A percentile compares a stretch with the other conserved stretches of the same genome.
Conservation (phyloP, 1,284 basidiomycete species). For the Sparassis latifolia region DNA sequence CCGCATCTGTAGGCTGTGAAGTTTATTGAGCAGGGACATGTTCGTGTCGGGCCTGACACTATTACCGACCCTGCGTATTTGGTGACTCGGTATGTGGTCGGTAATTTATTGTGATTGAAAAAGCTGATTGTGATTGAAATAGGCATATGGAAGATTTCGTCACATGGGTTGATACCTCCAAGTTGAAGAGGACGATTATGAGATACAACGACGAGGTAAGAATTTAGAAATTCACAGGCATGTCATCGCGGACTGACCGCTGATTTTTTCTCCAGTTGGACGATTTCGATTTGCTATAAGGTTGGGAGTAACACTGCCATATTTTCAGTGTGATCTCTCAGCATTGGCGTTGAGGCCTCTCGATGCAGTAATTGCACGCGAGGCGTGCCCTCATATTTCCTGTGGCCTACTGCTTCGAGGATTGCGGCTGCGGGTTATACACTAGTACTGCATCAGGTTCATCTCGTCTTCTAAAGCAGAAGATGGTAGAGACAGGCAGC, state of each 20-base stretch:
- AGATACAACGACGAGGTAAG: slow-evolving; percentile 93
- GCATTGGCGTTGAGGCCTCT: too few relatives aligned
- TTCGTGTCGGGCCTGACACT: slow-evolving; percentile 93
- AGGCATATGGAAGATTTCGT: slow-evolving; percentile 99
- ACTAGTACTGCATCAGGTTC: too few relatives aligned
- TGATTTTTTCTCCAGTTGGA: slow-evolving; percentile 55
- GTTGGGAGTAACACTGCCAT: neutral
- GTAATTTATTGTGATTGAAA: slow-evolving; percentile 8
- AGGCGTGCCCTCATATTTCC: too few relatives aligned
- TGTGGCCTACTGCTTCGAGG: too few relatives aligned
- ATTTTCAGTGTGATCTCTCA: too few relatives aligned
- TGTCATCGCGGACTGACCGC: neutral
- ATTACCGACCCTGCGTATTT: slow-evolving; percentile 96
- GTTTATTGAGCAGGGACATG: slow-evolving; percentile 97
- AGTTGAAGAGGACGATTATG: slow-evolving; percentile 94
- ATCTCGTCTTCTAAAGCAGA: too few relatives aligned
- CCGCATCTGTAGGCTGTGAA: slow-evolving; percentile 69
- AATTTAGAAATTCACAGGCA: slow-evolving; percentile 7
- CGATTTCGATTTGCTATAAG: slow-evolving; percentile 80
- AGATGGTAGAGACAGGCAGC: too few relatives aligned
- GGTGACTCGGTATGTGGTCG: slow-evolving; percentile 67
- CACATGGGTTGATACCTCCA: slow-evolving; percentile 98
- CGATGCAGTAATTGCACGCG: too few relatives aligned
- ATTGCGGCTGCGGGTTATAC: too few relatives aligned
- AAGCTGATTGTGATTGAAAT: neutral